Conservation (phyloP, 2,329 filamentous ascomycete genomes). For the Thelonectria rubi region DNA sequence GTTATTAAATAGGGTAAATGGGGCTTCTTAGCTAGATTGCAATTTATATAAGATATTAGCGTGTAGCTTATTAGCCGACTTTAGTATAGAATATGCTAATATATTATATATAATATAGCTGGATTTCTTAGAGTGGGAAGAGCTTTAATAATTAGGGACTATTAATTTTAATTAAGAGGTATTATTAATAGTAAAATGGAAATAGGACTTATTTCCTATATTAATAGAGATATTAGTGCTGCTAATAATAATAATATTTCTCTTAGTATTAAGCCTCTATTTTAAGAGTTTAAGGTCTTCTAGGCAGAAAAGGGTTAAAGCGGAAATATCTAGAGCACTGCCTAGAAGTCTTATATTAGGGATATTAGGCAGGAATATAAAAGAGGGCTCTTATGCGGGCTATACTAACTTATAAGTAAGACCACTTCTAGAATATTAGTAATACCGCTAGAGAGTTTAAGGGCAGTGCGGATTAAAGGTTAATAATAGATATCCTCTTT, state of each 20-base stretch:
- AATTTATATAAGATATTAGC: too few relatives aligned
- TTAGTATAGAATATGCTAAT: too few relatives aligned
- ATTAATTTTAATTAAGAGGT: too few relatives aligned
- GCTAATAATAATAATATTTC: neutral
- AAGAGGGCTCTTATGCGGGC: neutral
- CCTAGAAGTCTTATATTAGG: neutral
- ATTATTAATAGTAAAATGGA: too few relatives aligned
- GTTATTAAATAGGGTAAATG: too few relatives aligned
- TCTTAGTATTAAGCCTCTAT: neutral
- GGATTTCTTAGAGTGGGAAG: too few relatives aligned
- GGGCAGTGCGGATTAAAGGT: constrained; percentile 4
- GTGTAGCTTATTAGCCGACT: too few relatives aligned
- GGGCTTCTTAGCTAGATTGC: too few relatives aligned
- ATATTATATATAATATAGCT: too few relatives aligned
- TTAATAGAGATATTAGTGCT: neutral
- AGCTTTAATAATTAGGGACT: too few relatives aligned
- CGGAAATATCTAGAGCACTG: neutral
- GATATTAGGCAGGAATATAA: neutral
- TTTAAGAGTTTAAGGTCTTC: neutral
- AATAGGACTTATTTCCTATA: too few relatives aligned
- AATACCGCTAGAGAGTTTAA: too few relatives aligned
- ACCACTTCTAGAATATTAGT: neutral
- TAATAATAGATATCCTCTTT: constrained; percentile 2
- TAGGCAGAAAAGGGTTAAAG: neutral
- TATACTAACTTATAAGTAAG: neutral